Conservation (phyloP, 2,329 filamentous ascomycete species). For the Ceratocystis smalleyi region DNA sequence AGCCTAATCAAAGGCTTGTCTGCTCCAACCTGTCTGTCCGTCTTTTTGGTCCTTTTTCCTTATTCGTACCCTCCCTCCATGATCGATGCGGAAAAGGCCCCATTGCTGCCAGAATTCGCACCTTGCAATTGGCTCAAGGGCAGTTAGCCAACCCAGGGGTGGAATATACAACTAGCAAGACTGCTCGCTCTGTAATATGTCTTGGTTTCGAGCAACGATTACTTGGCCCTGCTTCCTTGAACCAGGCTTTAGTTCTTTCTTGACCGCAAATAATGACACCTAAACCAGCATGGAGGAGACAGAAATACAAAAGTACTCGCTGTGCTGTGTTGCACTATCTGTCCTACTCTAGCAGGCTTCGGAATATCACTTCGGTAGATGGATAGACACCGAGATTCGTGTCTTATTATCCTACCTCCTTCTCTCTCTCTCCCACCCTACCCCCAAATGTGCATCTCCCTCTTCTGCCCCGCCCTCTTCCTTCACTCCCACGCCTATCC, state of each 20-base stretch:
- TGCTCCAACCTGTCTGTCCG: neutral
- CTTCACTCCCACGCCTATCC: neutral
- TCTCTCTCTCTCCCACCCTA: neutral
- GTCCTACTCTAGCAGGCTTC: neutral
- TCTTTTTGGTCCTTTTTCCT: neutral
- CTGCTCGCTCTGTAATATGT: too few relatives aligned
- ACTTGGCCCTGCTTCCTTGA: too few relatives aligned
- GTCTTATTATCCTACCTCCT: neutral
- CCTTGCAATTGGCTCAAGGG: too few relatives aligned
- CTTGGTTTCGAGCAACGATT: too few relatives aligned
- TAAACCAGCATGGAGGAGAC: too few relatives aligned
- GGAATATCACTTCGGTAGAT: neutral
- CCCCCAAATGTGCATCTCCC: neutral
- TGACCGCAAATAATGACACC: too few relatives aligned
- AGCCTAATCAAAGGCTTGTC: neutral
- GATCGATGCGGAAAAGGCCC: neutral
- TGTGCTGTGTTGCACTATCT: neutral
- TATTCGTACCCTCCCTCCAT: neutral
- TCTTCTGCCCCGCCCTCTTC: neutral
- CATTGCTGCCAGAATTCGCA: too few relatives aligned
- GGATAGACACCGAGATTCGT: neutral
- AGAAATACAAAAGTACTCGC: too few relatives aligned
- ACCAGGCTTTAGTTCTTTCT: too few relatives aligned
- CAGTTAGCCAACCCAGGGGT: too few relatives aligned
- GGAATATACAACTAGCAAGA: too few relatives aligned